Evolutionary conservation across 768 basidiomycete species (phyloP).

Genomic region (Lyophyllum atratum): DNA sequence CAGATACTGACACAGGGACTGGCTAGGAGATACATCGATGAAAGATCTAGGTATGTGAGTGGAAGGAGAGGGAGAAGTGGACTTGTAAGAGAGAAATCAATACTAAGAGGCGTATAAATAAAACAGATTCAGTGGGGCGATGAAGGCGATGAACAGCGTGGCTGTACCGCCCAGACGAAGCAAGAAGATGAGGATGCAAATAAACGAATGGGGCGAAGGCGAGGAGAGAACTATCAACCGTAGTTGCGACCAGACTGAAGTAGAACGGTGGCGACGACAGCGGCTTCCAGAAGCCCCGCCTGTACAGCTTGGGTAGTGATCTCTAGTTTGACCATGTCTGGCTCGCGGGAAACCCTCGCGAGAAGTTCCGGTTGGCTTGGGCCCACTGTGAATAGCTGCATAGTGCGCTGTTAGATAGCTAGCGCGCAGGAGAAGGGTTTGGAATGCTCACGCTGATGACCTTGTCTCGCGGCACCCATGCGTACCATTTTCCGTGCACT

Average conservation of each 20-base stretch:
- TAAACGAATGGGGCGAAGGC: background rate
- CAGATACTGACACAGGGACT: background rate
- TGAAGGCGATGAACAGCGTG: too few relatives aligned
- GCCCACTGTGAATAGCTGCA: constrained; percentile 38
- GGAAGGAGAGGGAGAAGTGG: background rate
- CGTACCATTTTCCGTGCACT: constrained; percentile 33
- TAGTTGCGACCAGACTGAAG: constrained; percentile 48
- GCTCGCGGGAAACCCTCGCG: constrained; percentile 35
- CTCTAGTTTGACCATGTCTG: constrained; percentile 41
- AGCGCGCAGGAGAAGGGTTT: background rate
- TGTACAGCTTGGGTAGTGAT: constrained; percentile 48
- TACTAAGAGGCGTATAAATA: too few relatives aligned
- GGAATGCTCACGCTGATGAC: constrained; percentile 33
- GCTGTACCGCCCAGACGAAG: too few relatives aligned
- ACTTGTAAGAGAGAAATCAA: too few relatives aligned
- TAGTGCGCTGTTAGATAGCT: background rate
- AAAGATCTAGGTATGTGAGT: background rate
- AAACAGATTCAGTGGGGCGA: too few relatives aligned
- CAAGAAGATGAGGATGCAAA: background rate
- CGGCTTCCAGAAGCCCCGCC: constrained; percentile 44
- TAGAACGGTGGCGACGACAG: constrained; percentile 45
- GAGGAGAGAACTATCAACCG: constrained; percentile 29
- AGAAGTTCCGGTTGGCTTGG: constrained; percentile 29
- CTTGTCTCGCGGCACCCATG: constrained; percentile 38
- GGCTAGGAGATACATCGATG: background rate